phyloP scores from a whole-genome alignment of 2,329 filamentous ascomycete genomes.

The Chaetomium strumarium region DNA sequence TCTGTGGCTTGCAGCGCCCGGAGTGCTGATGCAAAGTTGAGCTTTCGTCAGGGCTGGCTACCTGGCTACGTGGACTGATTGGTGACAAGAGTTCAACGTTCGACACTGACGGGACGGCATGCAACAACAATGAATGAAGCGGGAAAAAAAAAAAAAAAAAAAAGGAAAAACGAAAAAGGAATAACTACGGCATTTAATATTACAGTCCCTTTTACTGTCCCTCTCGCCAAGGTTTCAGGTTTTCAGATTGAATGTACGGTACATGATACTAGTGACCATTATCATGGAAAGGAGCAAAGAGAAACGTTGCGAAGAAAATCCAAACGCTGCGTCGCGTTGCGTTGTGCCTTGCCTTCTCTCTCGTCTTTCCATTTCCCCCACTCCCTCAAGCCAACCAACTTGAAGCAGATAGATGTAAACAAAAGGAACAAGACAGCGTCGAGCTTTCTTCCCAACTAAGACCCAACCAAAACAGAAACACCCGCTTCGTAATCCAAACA shows the following conservation, averaged over 20 bases:
- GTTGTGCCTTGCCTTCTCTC: not conserved
- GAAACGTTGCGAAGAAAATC: constrained; percentile 1
- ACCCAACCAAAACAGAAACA: not conserved
- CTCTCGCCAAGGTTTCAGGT: not conserved
- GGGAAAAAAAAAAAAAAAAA: no score
- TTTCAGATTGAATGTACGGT: not conserved
- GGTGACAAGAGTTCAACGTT: no score
- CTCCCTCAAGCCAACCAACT: not conserved
- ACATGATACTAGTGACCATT: not conserved
- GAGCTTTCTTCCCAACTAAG: not conserved
- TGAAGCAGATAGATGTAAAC: not conserved
- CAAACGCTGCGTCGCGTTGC: not conserved
- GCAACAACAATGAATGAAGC: no score
- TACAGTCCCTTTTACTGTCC: not conserved
- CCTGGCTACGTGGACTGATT: no score
- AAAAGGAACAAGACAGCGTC: not conserved
- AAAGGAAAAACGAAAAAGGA: no score
- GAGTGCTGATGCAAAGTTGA: no score
- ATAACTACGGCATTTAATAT: not conserved
- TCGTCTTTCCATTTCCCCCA: no score
- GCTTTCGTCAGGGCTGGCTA: no score
- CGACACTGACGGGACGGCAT: no score
- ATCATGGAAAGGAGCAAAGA: not conserved
- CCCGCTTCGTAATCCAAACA: not conserved
- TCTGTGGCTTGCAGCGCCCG: no score